Evolutionary conservation across 1,284 basidiomycete genomes (phyloP).

Genomic region (Rhodofomes roseus): DNA sequence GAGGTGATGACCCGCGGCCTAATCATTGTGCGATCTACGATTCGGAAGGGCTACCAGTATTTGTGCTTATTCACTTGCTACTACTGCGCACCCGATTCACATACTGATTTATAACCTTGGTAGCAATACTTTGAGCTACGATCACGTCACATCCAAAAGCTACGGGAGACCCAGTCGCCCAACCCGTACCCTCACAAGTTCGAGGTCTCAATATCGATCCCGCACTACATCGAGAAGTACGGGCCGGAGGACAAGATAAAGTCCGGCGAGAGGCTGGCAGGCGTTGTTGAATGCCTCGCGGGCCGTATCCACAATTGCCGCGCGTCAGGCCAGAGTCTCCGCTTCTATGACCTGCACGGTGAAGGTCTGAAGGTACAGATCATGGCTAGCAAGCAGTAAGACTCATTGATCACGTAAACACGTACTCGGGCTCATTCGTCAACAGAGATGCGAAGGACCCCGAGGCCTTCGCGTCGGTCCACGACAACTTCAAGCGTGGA

Average conservation of each 20-base stretch:
- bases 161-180: conserved; percentile 82
- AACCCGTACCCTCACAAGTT: conserved; percentile 99
- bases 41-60: no score
- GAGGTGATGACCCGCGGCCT: no score
- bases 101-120: neutral
- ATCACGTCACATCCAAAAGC: conserved; percentile 81
- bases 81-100: neutral
- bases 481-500: conserved; percentile 90
- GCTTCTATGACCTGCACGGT: conserved; percentile 93
- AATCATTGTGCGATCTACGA: no score
- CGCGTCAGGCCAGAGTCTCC: conserved; percentile 78
- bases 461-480: conserved; percentile 68
- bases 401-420: conserved; percentile 12
- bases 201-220: conserved; percentile 80
- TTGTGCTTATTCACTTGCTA: no score
- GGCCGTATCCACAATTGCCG: conserved; percentile 93
- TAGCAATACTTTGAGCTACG: conserved; percentile 98
- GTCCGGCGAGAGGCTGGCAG: conserved; percentile 57
- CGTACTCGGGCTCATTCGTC: neutral
- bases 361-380: conserved; percentile 96
- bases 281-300: conserved; percentile 61
- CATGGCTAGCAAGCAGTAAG: conserved; percentile 87
- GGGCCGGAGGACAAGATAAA: conserved; percentile 69
- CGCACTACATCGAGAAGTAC: conserved; percentile 76
- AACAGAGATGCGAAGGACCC: conserved; percentile 68